A percentile compares a stretch with the other conserved stretches of the same genome.
phyloP scores from a whole-genome alignment of 495 filamentous ascomycete genomes.

The Viridothelium virens region DNA sequence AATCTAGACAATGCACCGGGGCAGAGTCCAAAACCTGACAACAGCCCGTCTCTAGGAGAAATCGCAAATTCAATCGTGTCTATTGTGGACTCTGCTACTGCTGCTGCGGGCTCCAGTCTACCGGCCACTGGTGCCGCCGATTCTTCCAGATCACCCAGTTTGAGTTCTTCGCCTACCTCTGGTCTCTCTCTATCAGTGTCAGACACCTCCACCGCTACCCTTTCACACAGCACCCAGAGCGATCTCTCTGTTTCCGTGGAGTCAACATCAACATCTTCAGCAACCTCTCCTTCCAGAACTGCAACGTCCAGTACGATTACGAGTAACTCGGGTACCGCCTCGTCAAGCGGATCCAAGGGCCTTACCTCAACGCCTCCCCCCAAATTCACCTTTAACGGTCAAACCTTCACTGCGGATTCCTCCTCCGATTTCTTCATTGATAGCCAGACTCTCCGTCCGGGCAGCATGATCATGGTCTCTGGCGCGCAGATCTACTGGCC shows the following conservation, averaged over 20 bases:
- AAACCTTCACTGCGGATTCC: not conserved
- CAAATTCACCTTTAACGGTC: not conserved
- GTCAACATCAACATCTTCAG: too few species aligned
- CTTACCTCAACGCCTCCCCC: not conserved
- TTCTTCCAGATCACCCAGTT: too few species aligned
- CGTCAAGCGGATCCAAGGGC: not conserved
- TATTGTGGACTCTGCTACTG: too few species aligned
- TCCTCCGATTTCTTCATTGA: constrained; percentile 4
- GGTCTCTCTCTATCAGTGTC: not conserved
- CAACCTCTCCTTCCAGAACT: not conserved
- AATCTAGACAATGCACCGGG: not conserved
- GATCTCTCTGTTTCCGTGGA: too few species aligned
- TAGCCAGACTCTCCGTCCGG: not conserved
- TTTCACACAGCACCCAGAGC: too few species aligned
- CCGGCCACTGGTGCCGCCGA: too few species aligned
- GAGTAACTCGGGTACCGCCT: not conserved
- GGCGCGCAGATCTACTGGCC: not conserved
- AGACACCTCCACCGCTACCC: too few species aligned
- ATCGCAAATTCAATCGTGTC: too few species aligned
- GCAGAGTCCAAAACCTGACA: too few species aligned
- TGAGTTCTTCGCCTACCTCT: not conserved
- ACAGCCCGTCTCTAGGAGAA: too few species aligned
- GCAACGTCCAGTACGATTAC: not conserved
- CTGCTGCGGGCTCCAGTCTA: too few species aligned
- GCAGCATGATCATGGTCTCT: constrained; percentile 6